Percentiles rank a stretch among this genome's conserved stretches.
Conservation (phyloP, 78 protist species). For the Monocercomonoides exilis region DNA sequence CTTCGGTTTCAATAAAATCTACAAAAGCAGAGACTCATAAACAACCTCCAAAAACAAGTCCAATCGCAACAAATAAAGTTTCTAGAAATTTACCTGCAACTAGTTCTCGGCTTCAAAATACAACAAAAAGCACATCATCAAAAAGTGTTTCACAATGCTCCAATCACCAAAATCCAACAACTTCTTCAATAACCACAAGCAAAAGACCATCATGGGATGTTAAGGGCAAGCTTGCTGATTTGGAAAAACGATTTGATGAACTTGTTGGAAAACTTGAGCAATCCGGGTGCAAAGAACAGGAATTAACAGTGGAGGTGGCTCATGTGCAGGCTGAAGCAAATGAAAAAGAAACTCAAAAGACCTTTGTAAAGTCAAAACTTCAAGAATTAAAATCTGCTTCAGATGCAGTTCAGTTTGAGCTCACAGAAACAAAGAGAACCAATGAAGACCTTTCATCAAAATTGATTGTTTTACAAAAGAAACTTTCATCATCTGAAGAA, state of each 20-base stretch:
- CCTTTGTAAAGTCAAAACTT: not conserved
- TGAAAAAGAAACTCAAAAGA: not conserved
- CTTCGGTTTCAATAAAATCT: too few species aligned
- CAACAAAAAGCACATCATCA: too few species aligned
- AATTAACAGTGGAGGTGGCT: not conserved
- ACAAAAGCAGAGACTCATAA: too few species aligned
- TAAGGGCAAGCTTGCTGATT: not conserved
- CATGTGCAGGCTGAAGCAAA: not conserved
- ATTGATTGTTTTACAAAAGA: not conserved
- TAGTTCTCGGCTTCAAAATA: too few species aligned
- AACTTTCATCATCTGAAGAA: too few species aligned
- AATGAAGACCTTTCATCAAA: not conserved
- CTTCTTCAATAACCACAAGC: too few species aligned
- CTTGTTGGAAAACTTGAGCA: not conserved
- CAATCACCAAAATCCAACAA: too few species aligned
- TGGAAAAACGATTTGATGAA: not conserved
- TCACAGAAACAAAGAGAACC: not conserved
- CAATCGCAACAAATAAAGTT: too few species aligned
- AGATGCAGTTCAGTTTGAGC: not conserved
- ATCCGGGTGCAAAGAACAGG: not conserved
- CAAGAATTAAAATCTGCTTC: not conserved
- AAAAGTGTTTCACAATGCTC: too few species aligned
- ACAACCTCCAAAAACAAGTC: too few species aligned
- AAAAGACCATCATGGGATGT: not conserved
- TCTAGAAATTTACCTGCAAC: too few species aligned